These are phyloP conservation scores for Termitomyces sp. DNA, from an alignment of 1,284 basidiomycete genomes.

Conservation along the genomic window DNA sequence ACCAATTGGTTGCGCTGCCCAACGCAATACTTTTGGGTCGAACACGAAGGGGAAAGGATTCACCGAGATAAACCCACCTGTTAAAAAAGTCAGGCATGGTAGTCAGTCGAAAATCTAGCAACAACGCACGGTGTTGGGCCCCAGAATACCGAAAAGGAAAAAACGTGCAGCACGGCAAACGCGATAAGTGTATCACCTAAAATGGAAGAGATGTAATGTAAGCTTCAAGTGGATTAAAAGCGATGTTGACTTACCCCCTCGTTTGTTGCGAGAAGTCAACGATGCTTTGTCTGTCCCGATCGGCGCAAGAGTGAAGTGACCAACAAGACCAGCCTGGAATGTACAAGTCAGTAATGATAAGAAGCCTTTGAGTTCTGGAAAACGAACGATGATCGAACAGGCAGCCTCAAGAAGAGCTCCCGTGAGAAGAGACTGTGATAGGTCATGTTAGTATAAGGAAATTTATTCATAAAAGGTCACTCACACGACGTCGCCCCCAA, in stretches of 20 bases:
- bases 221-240: neutral
- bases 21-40: constrained; percentile 73
- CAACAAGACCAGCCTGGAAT: constrained; percentile 60
- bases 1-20: constrained; percentile 49
- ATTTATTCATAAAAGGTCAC: constrained; percentile 9
- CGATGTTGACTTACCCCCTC: constrained; percentile 35
- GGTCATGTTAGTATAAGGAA: neutral
- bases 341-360: constrained; percentile 8
- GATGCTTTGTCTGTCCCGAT: constrained; percentile 39
- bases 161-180: constrained; percentile 75
- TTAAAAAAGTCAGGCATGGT: constrained; percentile 1
- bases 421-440: constrained; percentile 52
- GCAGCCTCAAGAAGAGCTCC: constrained; percentile 60
- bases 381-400: constrained; percentile 57
- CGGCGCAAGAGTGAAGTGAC: constrained; percentile 62
- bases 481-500: constrained; percentile 57
- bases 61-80: constrained; percentile 41
- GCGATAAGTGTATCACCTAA: constrained; percentile 60
- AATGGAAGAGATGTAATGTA: neutral
- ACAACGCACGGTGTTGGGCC: constrained; percentile 64
- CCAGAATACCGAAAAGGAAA: constrained; percentile 70
- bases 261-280: constrained; percentile 51
- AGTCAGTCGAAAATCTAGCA: neutral
- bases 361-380: neutral
- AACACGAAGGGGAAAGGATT: constrained; percentile 66